phyloP scores from a whole-genome alignment of 768 basidiomycete genomes.

The Kwoniella europaea region DNA sequence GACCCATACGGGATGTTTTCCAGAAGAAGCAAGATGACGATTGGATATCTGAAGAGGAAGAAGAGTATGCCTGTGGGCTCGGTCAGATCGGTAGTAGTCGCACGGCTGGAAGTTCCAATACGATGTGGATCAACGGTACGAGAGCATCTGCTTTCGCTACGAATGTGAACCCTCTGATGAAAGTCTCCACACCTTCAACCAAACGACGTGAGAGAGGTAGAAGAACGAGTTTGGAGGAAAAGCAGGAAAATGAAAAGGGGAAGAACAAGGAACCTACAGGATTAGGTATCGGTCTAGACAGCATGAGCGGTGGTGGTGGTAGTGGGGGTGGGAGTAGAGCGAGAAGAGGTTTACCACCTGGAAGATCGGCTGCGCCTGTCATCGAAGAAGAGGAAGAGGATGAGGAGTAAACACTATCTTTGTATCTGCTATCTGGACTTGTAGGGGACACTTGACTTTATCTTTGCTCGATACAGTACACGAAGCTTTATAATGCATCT shows the following conservation, averaged over 20 bases:
- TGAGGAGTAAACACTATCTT: slow-evolving; percentile 21
- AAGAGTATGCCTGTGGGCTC: slow-evolving; percentile 53
- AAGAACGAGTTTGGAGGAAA: slow-evolving; percentile 20
- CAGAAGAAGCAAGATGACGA: slow-evolving; percentile 56
- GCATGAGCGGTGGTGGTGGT: slow-evolving; percentile 2
- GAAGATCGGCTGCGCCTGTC: slow-evolving; percentile 24
- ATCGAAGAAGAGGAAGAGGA: slow-evolving; percentile 41
- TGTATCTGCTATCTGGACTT: background rate
- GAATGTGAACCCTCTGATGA: slow-evolving; percentile 5
- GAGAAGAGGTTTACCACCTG: slow-evolving; percentile 20
- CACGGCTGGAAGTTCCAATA: background rate
- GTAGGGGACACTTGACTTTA: background rate
- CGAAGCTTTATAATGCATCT: slow-evolving; percentile 12
- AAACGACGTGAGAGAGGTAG: slow-evolving; percentile 19
- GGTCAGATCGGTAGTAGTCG: slow-evolving; percentile 43
- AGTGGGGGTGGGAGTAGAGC: slow-evolving; percentile 6
- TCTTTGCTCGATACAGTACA: slow-evolving; percentile 3
- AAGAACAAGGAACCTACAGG: slow-evolving; percentile 11
- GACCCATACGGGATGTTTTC: slow-evolving; percentile 57
- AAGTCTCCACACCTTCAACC: background rate
- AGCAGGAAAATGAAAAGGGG: slow-evolving; percentile 6
- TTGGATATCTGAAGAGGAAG: slow-evolving; percentile 57
- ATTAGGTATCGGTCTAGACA: slow-evolving; percentile 8
- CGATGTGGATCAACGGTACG: slow-evolving; percentile 28
- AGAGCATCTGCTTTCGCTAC: slow-evolving; percentile 25